Evolutionary conservation across 1,139 yeast species (phyloP).

Genomic region (Candida tunisiensis): DNA sequence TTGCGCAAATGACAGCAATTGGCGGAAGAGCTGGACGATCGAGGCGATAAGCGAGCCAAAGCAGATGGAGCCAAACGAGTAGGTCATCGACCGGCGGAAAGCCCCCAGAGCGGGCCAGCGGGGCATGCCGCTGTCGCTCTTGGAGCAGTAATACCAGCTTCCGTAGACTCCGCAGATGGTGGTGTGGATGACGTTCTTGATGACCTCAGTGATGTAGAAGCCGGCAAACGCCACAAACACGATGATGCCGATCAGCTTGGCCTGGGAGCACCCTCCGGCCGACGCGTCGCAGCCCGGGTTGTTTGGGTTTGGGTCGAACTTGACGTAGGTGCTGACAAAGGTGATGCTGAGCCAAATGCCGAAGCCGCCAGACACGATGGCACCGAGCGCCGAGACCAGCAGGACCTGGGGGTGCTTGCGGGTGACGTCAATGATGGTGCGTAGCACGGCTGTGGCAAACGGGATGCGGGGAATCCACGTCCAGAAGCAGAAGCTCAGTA

Average conservation of each 20-base stretch:
- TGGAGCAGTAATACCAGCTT: constrained; percentile 74
- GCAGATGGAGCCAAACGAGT: constrained; percentile 81
- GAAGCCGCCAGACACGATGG: constrained; percentile 46
- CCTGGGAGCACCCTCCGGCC: constrained; percentile 52
- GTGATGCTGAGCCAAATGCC: constrained; percentile 49
- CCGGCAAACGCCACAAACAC: constrained; percentile 74
- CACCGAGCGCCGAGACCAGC: constrained; percentile 45
- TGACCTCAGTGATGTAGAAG: constrained; percentile 69
- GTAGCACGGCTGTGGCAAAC: constrained; percentile 56
- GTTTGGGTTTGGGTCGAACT: constrained; percentile 35
- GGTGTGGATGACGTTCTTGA: constrained; percentile 71
- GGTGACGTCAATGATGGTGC: constrained; percentile 63
- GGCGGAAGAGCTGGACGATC: constrained; percentile 46
- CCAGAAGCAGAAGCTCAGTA: constrained; percentile 65
- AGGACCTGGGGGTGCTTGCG: constrained; percentile 53
- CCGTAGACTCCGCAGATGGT: constrained; percentile 80
- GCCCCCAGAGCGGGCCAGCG: constrained; percentile 69
- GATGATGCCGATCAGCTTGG: constrained; percentile 47
- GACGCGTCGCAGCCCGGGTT: constrained; percentile 32
- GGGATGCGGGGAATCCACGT: constrained; percentile 51
- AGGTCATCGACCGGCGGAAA: constrained; percentile 66
- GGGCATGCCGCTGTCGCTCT: constrained; percentile 70
- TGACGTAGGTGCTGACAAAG: constrained; percentile 61
- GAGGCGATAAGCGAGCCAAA: constrained; percentile 79
- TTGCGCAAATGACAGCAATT: constrained; percentile 28